phyloP scores from a whole-genome alignment of 176 grass and related monocot genomes.

The Sorghum bicolor region Sorghum_bicolor_NCBIv3 NC_012878.2:52914001-52914500 shows the following conservation, averaged over 20 bases:
- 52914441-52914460: neutral
- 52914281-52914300: conserved; percentile 79
- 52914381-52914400: neutral
- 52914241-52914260: conserved; percentile 65
- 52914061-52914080: neutral
- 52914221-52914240: conserved; percentile 67
- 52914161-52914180: conserved; percentile 13
- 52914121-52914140: conserved; percentile 12
- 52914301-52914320: conserved; percentile 73
- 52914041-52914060: neutral
- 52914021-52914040: conserved; percentile 45
- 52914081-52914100: neutral
- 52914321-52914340: conserved; percentile 84
- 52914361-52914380: conserved; percentile 44
- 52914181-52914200: conserved; percentile 34
- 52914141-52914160: conserved; percentile 33
- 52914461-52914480: neutral
- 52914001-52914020: conserved; percentile 23
- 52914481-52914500: neutral
- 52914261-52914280: conserved; percentile 76
- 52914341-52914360: conserved; percentile 61
- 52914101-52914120: neutral
- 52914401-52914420: neutral
- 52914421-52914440: neutral
- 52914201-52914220: conserved; percentile 62